Base-by-base conservation (phyloP, 371 early-diverging fungal species). In the Syncephalis plumigaleata region DNA sequence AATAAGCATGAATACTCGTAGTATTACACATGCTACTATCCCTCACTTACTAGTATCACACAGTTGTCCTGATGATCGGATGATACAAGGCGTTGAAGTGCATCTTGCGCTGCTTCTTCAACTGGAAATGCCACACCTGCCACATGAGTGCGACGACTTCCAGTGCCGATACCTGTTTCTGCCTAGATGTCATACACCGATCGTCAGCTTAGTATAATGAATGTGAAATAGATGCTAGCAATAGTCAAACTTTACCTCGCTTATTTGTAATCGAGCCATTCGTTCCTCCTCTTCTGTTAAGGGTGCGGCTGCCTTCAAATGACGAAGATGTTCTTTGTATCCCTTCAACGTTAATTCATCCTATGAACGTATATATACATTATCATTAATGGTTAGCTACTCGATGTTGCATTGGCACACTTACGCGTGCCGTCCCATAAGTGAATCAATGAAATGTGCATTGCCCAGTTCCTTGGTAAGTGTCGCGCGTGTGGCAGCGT, bases 241-340 rank as follows among this genome's bases (percentile, higher is more conserved):
- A 25, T 40, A n/a, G 17, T 23, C 39, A 36, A 31, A 18, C 2
- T 36, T 50, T 59, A 74, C 71, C 67, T 87, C 82, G 15, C 72
- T 68, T 9, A 64, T 60, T 39, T 69, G 71, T 43, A 85, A 67
- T 51, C 76, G 73, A 49, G 70, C 74, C 47, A 79, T 50, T 58
- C 86, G 87, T 47, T 63, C 64, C 56, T 91, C 92, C 39, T 81
- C 78, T 57, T 76, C 77, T 11, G 89, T 84, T 56, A 84, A 53
- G 0, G 92, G 92, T 11, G 84, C 84, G 1, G 65, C 77, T 0
- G 87, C 81, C 15, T 67, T 59, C 47, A 76, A 72, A 49, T 84
- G 84, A 24, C 58, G 63, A 9, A 72, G 45, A 59, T 91, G 88
- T 42, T 62, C 70, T 47, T 64, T 65, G 61, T 87, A 91, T 1